These are phyloP conservation scores for Coemansia sp. DNA, from an alignment of 192 early-diverging fungal genomes.

Conservation along the genomic window DNA sequence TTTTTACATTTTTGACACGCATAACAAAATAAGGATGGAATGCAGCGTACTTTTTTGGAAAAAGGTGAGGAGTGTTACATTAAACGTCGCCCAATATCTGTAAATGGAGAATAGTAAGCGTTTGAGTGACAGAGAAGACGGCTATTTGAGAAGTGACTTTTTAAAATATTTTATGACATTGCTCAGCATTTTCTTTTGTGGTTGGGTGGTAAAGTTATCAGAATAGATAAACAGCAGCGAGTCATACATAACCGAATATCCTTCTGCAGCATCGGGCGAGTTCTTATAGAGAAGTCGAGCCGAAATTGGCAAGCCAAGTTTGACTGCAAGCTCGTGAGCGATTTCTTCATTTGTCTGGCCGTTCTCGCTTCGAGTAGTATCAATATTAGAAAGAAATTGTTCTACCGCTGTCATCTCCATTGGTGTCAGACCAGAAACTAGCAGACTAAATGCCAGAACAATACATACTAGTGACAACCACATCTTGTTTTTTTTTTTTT, in stretches of 20 bases:
- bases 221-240: constrained; percentile 32
- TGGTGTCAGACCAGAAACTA: constrained; percentile 17
- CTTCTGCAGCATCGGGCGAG: constrained; percentile 36
- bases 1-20: constrained; percentile 3
- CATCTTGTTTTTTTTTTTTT: constrained; percentile 14
- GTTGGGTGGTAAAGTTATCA: constrained; percentile 29
- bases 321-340: constrained; percentile 33
- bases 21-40: constrained; percentile 2
- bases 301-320: constrained; percentile 34
- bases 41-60: neutral
- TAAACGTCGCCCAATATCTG: neutral
- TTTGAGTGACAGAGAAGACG: neutral
- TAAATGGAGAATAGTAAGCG: neutral
- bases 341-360: constrained; percentile 43
- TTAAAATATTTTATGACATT: constrained; percentile 45
- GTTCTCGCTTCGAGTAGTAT: constrained; percentile 14
- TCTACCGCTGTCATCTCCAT: constrained; percentile 33
- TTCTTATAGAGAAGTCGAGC: constrained; percentile 45
- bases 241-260: constrained; percentile 46
- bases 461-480: constrained; percentile 1
- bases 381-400: constrained; percentile 24
- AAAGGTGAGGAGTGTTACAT: neutral
- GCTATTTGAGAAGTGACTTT: constrained; percentile 18
- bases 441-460: constrained; percentile 5
- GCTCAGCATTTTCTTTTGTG: constrained; percentile 32